Percentiles rank a stretch among this genome's conserved stretches.
Conservation (phyloP, 768 basidiomycete genomes). For the Candolleomyces efflorescens region DNA sequence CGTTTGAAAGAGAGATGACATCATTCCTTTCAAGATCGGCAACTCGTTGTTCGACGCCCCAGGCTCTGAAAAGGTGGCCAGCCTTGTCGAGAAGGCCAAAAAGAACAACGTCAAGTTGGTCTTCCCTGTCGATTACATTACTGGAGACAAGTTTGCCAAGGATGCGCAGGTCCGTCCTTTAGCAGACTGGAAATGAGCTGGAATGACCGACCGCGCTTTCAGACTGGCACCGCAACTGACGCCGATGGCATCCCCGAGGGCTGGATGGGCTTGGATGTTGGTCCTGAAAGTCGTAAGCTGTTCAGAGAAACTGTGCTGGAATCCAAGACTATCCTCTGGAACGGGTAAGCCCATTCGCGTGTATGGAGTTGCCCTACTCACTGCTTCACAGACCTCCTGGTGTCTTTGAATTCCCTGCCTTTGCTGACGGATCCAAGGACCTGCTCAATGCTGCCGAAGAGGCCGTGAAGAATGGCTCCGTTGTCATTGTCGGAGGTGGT, state of each 20-base stretch:
- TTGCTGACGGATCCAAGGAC: constrained; percentile 78
- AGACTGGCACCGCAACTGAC: constrained; percentile 78
- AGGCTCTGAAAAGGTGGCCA: constrained; percentile 81
- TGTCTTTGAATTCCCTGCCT: constrained; percentile 95
- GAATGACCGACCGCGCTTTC: constrained; percentile 1
- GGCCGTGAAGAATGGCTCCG: constrained; percentile 80
- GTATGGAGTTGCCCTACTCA: background rate
- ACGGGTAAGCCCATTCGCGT: constrained; percentile 51
- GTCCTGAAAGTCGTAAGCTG: constrained; percentile 75
- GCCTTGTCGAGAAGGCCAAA: constrained; percentile 88
- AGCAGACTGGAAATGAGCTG: background rate
- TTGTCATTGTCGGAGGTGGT: constrained; percentile 94
- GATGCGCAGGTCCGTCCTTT: constrained; percentile 59
- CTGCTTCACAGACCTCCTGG: constrained; percentile 72
- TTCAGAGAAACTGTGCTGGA: constrained; percentile 79
- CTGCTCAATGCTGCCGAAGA: constrained; percentile 84
- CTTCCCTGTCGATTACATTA: constrained; percentile 93
- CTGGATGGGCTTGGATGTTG: constrained; percentile 95
- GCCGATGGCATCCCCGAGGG: constrained; percentile 84
- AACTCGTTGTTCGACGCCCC: constrained; percentile 89
- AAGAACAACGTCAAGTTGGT: constrained; percentile 89
- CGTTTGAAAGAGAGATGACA: constrained; percentile 14
- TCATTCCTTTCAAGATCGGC: constrained; percentile 63
- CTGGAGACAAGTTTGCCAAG: constrained; percentile 93
- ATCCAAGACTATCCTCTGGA: constrained; percentile 97